Evolutionary conservation across 345 rosid genomes (phyloP), one percentile per base, ranked within the genome.

Genomic region (Salix exigua): DNA sequence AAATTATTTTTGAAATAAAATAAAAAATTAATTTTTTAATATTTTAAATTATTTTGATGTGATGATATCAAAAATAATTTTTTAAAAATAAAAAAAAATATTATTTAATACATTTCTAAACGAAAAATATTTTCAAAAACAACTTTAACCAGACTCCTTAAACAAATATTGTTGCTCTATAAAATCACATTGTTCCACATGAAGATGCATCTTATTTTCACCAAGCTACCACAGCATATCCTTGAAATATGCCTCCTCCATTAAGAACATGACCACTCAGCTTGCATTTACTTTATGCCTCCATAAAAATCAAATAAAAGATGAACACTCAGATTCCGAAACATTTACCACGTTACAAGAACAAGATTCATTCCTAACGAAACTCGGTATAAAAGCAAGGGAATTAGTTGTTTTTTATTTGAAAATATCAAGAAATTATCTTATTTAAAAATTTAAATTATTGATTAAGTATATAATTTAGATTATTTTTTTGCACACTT

Each of bases 401-500:
- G 35, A 33, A 33, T 33, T 6, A 33, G 2, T 4, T 33, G 35
- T 0, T 33, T 33, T 33, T 33, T 33, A 33, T 33, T 33, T 33
- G 35, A 33, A 33, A 33, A 33, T 0, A 0, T 4, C 35, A 33
- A 33, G 6, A 33, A 33, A 33, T 33, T 4, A n/a, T n/a, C n/a
- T n/a, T n/a, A n/a, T n/a, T n/a, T n/a, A n/a, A n/a, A n/a, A n/a
- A n/a, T n/a, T 26, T 26, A 26, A 26, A 26, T 26, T 26, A 26
- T 26, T 26, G 31, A 2, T 31, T 31, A 31, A 2, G 3, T 31
- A 31, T 31, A 31, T 31, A 31, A 31, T 31, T 31, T 31, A 31
- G 2, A 2, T 4, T 33, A 33, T 5, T 33, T 1, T 5, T 0
- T 5, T 4, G 5, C 0, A 33, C 5, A 33, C 5, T 0, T 0